Percentiles rank a stretch among this genome's conserved stretches.
Conservation (phyloP, 345 rosid species). For the Salix suchowensis region DNA sequence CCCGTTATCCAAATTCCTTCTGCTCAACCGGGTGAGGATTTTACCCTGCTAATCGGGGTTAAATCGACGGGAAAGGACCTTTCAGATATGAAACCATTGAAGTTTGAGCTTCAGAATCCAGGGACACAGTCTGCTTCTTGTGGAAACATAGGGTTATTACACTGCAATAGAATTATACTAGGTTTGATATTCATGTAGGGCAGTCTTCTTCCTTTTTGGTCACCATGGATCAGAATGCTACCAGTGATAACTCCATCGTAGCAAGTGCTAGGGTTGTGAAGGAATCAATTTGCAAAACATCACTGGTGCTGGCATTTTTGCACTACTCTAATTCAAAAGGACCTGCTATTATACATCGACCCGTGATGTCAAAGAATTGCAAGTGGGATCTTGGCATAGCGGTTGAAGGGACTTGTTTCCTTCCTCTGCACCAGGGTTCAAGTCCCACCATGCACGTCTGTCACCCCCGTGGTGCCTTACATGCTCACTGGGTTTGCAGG, state of each 20-base stretch:
- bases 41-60: constrained; percentile 63
- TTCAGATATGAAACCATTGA: constrained; percentile 57
- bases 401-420: too few relatives aligned
- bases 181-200: constrained; percentile 84
- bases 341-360: constrained; percentile 27
- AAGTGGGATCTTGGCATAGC: too few relatives aligned
- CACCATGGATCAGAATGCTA: constrained; percentile 87
- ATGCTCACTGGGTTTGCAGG: too few relatives aligned
- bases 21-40: constrained; percentile 66
- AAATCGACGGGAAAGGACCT: constrained; percentile 93
- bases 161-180: constrained; percentile 66
- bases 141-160: constrained; percentile 79
- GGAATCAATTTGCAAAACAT: constrained; percentile 77
- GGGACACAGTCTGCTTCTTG: constrained; percentile 79
- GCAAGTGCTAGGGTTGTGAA: constrained; percentile 95
- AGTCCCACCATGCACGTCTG: too few relatives aligned
- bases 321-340: constrained; percentile 89
- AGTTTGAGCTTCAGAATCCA: constrained; percentile 90
- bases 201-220: constrained; percentile 87
- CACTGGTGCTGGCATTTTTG: constrained; percentile 86
- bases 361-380: too few relatives aligned
- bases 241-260: constrained; percentile 75
- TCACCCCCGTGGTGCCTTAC: too few relatives aligned
- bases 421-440: too few relatives aligned
- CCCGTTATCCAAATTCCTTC: constrained; percentile 62